Evolutionary conservation across 129 eudicot genomes (phyloP), one percentile per base, ranked within the genome.

Genomic region (Dittrichia graveolens): DNA sequence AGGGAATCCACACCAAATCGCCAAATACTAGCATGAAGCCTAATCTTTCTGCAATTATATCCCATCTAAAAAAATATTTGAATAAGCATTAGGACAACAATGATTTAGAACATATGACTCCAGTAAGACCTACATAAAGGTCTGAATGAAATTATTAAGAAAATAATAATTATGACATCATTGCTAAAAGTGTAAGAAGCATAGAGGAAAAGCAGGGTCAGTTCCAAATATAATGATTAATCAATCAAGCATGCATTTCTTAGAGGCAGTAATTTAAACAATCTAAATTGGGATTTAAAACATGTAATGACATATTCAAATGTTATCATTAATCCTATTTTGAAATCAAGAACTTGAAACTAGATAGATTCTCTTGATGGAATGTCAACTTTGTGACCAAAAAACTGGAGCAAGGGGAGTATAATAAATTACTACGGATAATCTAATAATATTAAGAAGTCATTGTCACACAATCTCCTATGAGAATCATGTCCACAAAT

Each of bases 1-100:
- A 95, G 67, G 99, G 99, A 57, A 95, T 90, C 97, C 97, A 95
- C 38, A 95, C 97, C 9, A 95, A 79, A 86, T 95, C 97, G 47
- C 99, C 99, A 78, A 95, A 90, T 71, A 95, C 99, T 65, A 95
- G 83, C 99, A 95, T 95, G 84, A 95, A 95, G 31, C 99, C 99
- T 79, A 95, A 83, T 74, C 95, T 88, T 74, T 95, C 99, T 49
- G 97, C 99, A 69, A 95, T 95, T 77, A 95, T 95, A 76, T 95
- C 99, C 99, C 99, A 95, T 71, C 99, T 95, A 71, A 48, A 80
- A 76, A 47, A 70, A 60, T 24, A 58, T n/a, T 50, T 37, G 39
- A 62, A 61, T 8, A 56, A 46, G 34, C 62, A 74, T 73, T 65
- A 57, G 15, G 37, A 14, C 15, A 66, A 46, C 11, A 35, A 64